These are phyloP conservation scores for Phytophthora idaei DNA, from an alignment of 352 stramenopile species.

Conservation along the genomic window DNA sequence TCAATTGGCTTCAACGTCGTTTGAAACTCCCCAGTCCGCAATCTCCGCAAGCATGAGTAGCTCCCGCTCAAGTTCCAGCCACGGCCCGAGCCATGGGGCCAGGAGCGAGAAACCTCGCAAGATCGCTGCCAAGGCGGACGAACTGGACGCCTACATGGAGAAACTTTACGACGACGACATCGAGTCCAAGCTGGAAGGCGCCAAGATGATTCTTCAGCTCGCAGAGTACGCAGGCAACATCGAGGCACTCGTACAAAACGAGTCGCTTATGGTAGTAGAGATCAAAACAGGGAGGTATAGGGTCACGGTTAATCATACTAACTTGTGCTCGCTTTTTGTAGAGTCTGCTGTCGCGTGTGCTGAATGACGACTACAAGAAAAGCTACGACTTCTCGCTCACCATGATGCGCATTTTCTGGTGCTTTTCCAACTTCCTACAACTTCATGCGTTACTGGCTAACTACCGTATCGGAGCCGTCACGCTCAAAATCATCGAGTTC, in stretches of 20 bases:
- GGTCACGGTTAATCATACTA: neutral
- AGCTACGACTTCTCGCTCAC: constrained; percentile 94
- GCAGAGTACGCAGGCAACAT: constrained; percentile 91
- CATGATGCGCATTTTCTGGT: constrained; percentile 95
- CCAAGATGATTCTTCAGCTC: constrained; percentile 92
- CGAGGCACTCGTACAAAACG: constrained; percentile 93
- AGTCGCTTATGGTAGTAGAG: constrained; percentile 90
- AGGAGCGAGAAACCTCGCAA: constrained; percentile 54
- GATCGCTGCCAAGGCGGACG: constrained; percentile 65
- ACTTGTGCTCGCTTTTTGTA: neutral
- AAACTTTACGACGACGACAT: constrained; percentile 93
- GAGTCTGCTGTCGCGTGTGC: constrained; percentile 90
- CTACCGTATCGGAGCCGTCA: constrained; percentile 94
- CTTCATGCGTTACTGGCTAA: constrained; percentile 93
- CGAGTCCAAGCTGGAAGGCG: constrained; percentile 86
- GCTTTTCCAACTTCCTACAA: constrained; percentile 95
- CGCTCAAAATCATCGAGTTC: constrained; percentile 95
- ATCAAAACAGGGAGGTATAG: constrained; percentile 21
- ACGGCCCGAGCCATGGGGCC: constrained; percentile 12
- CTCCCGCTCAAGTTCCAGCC: constrained; percentile 36
- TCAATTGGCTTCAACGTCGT: constrained; percentile 30
- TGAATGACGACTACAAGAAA: constrained; percentile 96
- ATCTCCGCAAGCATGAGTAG: constrained; percentile 25
- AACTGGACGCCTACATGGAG: constrained; percentile 94
- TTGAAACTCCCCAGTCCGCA: constrained; percentile 20